Evolutionary conservation across 495 filamentous ascomycete genomes (phyloP), one percentile per base, ranked within the genome.

Genomic region (Talaromyces adpressus): DNA sequence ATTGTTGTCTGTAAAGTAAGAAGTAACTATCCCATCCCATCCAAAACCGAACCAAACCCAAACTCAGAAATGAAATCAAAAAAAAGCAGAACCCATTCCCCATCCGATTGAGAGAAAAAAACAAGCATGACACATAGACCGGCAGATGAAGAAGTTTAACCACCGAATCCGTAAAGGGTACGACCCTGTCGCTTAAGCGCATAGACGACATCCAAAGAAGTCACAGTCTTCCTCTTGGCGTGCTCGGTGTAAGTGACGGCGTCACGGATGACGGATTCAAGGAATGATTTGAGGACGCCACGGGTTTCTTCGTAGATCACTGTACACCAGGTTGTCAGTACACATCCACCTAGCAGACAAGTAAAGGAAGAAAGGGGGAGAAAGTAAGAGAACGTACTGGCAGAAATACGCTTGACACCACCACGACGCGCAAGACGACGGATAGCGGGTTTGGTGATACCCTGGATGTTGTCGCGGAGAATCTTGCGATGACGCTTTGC

Each of bases 401-500:
- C 84, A 64, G 84, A 85, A 71, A 84, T 85, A 83, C 84, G 85
- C 82, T 87, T 85, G 75, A 85, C 82, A 80, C 82, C 82, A 57
- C 81, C 79, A 84, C 81, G 82, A 65, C 80, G 82, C 52, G 80
- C 84, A 60, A 85, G 82, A 86, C 85, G 85, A 62, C 85, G 85
- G 74, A 89, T 88, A 63, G 85, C 86, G 65, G 86, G 85, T 78
- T 87, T 87, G 72, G 86, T 89, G 74, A 89, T 87, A 73, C 86
- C 86, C 75, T 97, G 93, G 78, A 98, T 97, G 89, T 97, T 98
- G 89, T 98, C 93, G 77, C 93, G 91, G 75, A 98, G 85, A 83
- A 98, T 97, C 89, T 98, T 98, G 72, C 94, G 89, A 79, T 97
- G 92, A 80, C 93, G 93, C 89, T 97, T 97, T 83, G 93, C 93